These are phyloP conservation scores for Jamesozyma lodderae DNA, from an alignment of 805 yeast genomes.

Conservation along the genomic window DNA sequence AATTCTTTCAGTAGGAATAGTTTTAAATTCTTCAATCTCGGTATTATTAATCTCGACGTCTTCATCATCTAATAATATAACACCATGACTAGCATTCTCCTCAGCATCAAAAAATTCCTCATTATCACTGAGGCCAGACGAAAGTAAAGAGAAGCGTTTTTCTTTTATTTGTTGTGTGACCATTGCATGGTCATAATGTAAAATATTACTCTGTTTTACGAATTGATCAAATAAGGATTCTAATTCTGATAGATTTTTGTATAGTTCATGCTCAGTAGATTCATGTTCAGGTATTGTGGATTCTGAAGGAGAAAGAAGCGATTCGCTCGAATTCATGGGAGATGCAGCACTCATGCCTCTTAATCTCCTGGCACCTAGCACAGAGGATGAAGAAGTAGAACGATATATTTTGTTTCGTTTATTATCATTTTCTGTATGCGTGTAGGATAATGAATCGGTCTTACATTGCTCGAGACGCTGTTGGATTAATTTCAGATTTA, in stretches of 20 bases:
- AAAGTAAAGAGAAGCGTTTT: slow-evolving; percentile 11
- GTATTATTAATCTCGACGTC: slow-evolving; percentile 13
- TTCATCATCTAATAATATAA: slow-evolving; percentile 43
- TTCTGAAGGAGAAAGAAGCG: slow-evolving; percentile 2
- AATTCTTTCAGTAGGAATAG: neutral
- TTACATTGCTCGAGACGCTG: slow-evolving; percentile 25
- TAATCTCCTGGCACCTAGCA: slow-evolving; percentile 4
- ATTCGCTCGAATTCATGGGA: slow-evolving; percentile 6
- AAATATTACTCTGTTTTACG: slow-evolving; percentile 16
- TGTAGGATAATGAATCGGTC: slow-evolving; percentile 19
- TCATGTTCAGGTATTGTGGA: neutral
- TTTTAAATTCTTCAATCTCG: neutral
- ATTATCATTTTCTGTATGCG: slow-evolving; percentile 3
- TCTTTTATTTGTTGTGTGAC: slow-evolving; percentile 10
- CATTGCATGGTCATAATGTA: slow-evolving; percentile 13
- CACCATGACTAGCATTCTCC: slow-evolving; percentile 43
- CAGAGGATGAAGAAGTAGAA: slow-evolving; percentile 15
- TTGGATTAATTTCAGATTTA: slow-evolving; percentile 17
- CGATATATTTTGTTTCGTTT: slow-evolving; percentile 1
- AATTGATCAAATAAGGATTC: slow-evolving; percentile 18
- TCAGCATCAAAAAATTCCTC: slow-evolving; percentile 63
- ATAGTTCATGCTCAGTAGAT: slow-evolving; percentile 18
- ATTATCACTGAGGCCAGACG: slow-evolving; percentile 33
- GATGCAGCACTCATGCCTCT: slow-evolving; percentile 6
- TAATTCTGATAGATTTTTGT: slow-evolving; percentile 17